A percentile compares a stretch with the other conserved stretches of the same genome.
Conservation (phyloP, 768 basidiomycete species). For the Scleroderma bovista region DNA sequence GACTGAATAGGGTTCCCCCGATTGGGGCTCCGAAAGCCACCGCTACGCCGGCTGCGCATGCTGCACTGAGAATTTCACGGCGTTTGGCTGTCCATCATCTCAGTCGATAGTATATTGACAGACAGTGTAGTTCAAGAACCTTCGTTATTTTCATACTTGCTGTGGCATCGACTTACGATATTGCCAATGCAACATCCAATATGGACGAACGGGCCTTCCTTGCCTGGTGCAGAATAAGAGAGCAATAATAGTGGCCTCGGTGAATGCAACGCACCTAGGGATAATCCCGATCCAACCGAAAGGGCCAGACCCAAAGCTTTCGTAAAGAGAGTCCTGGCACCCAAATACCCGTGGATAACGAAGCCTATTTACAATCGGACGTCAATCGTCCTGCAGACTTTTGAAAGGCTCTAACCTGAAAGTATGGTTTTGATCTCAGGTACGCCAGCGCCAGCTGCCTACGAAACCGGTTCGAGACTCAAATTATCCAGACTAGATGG, state of each 20-base stretch:
- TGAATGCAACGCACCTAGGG: constrained; percentile 49
- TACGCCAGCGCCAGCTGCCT: constrained; percentile 95
- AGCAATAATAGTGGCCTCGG: constrained; percentile 2
- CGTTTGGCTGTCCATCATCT: constrained; percentile 62
- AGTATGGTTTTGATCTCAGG: constrained; percentile 96
- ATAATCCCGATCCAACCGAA: constrained; percentile 88
- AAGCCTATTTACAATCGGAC: constrained; percentile 51
- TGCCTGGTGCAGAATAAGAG: constrained; percentile 33
- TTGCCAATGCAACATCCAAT: constrained; percentile 92
- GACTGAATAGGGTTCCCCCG: constrained; percentile 85
- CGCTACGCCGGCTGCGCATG: constrained; percentile 95
- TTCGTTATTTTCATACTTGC: constrained; percentile 95
- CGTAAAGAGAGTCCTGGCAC: constrained; percentile 81
- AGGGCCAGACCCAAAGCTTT: constrained; percentile 87
- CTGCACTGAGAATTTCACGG: constrained; percentile 91
- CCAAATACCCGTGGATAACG: constrained; percentile 96
- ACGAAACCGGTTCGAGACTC: constrained; percentile 10
- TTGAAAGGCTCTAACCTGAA: constrained; percentile 45
- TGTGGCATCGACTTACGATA: constrained; percentile 78
- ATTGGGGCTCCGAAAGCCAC: constrained; percentile 98
- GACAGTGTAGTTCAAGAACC: constrained; percentile 37
- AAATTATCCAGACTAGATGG: not conserved
- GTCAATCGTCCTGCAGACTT: constrained; percentile 8
- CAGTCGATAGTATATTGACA: not conserved
- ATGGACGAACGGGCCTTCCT: constrained; percentile 83